Percentiles rank a stretch among this genome's conserved stretches.
These are phyloP conservation scores for Neonectria coccinea DNA, from an alignment of 2,329 filamentous ascomycete species.

Conservation along the genomic window DNA sequence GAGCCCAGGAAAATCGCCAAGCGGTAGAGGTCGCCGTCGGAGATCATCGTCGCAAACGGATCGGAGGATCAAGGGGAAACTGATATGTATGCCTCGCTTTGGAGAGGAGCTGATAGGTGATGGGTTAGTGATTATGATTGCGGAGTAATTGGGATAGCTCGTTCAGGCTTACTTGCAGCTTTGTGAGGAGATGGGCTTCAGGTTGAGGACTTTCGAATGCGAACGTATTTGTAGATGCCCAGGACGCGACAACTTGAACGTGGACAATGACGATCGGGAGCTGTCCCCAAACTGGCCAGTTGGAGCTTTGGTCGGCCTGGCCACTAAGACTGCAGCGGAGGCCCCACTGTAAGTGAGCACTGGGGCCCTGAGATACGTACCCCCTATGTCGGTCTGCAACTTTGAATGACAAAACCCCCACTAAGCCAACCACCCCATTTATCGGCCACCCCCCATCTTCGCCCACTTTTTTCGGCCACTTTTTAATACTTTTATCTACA, in stretches of 20 bases:
- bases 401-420: constrained; percentile 13
- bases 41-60: constrained; percentile 79
- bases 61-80: constrained; percentile 14
- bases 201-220: constrained; percentile 7
- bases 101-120: constrained; percentile 20
- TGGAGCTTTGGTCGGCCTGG: constrained; percentile 40
- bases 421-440: too few relatives aligned
- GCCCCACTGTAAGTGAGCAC: neutral
- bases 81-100: constrained; percentile 14
- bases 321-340: constrained; percentile 19
- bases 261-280: constrained; percentile 31
- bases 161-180: neutral
- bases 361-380: constrained; percentile 41
- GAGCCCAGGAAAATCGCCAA: constrained; percentile 94
- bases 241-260: constrained; percentile 24
- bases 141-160: neutral
- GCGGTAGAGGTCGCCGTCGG: constrained; percentile 89
- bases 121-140: constrained; percentile 29
- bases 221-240: constrained; percentile 10
- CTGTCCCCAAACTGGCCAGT: constrained; percentile 44
- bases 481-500: too few relatives aligned
- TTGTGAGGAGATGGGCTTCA: neutral
- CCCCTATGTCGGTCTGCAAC: neutral
- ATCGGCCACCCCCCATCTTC: too few relatives aligned
- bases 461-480: too few relatives aligned